Evolutionary conservation across 2,329 filamentous ascomycete species (phyloP).

Genomic region (Colletotrichum sp.): DNA sequence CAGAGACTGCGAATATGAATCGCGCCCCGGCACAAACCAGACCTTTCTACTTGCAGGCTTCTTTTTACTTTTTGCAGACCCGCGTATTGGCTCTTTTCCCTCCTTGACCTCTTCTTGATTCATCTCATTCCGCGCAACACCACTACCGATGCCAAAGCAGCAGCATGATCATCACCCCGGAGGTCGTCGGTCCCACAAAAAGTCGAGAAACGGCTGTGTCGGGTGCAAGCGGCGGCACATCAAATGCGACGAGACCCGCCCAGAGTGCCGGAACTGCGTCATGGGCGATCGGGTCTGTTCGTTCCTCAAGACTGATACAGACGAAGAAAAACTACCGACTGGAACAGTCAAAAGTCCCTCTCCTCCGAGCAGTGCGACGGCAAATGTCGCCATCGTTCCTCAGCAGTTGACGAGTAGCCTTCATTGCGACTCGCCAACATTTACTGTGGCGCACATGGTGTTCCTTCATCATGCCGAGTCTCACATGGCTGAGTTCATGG

Average conservation of each 20-base stretch:
- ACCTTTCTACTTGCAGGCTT: not conserved
- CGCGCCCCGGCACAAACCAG: not conserved
- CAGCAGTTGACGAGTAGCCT: not conserved
- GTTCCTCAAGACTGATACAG: not conserved
- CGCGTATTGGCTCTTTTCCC: not conserved
- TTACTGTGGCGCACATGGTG: constrained; percentile 6
- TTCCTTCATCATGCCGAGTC: not conserved
- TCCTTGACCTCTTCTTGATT: not conserved
- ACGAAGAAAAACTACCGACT: not conserved
- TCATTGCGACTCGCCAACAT: not conserved
- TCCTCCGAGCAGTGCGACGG: not conserved
- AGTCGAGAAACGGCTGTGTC: constrained; percentile 31
- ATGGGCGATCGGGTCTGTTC: constrained; percentile 27
- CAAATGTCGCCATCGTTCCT: not conserved
- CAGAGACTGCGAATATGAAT: not conserved
- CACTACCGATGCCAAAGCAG: not conserved
- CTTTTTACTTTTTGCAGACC: not conserved
- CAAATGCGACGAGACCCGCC: constrained; percentile 51
- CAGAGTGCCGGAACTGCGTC: constrained; percentile 44
- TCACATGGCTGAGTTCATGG: not conserved
- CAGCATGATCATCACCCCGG: not conserved
- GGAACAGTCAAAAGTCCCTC: not conserved
- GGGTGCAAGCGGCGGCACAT: constrained; percentile 46
- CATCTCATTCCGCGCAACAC: not conserved
- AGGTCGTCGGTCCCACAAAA: not conserved